A percentile compares a stretch with the other conserved stretches of the same genome.
These are phyloP conservation scores for Scortechinia acanthostroma DNA, from an alignment of 2,329 filamentous ascomycete species.

Conservation along the genomic window DNA sequence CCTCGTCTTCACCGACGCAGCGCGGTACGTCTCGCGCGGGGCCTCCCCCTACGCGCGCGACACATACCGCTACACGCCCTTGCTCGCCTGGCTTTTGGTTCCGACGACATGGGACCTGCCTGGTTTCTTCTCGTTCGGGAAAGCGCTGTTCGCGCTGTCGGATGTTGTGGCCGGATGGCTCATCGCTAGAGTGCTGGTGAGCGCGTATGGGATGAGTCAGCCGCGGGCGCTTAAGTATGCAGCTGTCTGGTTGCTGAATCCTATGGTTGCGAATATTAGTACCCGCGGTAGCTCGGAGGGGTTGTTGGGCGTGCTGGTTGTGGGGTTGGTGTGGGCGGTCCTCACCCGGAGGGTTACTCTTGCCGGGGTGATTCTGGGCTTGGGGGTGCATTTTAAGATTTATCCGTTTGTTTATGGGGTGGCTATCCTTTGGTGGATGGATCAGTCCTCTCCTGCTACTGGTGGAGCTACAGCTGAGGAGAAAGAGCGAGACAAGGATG, in stretches of 20 bases:
- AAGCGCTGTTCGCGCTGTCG: slow-evolving; percentile 58
- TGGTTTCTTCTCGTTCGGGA: slow-evolving; percentile 70
- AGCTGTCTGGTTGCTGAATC: slow-evolving; percentile 87
- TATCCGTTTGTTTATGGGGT: slow-evolving; percentile 95
- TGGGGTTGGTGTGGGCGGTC: slow-evolving; percentile 77
- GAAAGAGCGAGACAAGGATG: too few species aligned
- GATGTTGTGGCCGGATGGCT: neutral
- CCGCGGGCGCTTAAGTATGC: slow-evolving; percentile 63
- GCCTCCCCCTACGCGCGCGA: slow-evolving; percentile 78
- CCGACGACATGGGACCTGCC: slow-evolving; percentile 55
- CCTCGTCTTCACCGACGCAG: slow-evolving; percentile 92
- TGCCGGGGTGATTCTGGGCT: slow-evolving; percentile 70
- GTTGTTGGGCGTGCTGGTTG: slow-evolving; percentile 75
- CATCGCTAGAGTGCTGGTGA: neutral
- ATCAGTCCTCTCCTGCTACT: slow-evolving; percentile 27
- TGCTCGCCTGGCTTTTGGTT: slow-evolving; percentile 83
- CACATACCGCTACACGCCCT: slow-evolving; percentile 92
- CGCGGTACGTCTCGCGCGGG: slow-evolving; percentile 36
- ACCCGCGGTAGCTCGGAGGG: slow-evolving; percentile 92
- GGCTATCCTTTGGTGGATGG: slow-evolving; percentile 75
- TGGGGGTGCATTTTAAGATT: slow-evolving; percentile 94
- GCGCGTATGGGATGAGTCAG: slow-evolving; percentile 31
- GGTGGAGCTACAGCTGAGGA: too few species aligned
- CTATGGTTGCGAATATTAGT: slow-evolving; percentile 96
- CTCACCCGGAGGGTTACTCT: slow-evolving; percentile 52